Evolutionary conservation across 1,139 yeast species (phyloP).

Genomic region (Yamadazyma dushanensis): DNA sequence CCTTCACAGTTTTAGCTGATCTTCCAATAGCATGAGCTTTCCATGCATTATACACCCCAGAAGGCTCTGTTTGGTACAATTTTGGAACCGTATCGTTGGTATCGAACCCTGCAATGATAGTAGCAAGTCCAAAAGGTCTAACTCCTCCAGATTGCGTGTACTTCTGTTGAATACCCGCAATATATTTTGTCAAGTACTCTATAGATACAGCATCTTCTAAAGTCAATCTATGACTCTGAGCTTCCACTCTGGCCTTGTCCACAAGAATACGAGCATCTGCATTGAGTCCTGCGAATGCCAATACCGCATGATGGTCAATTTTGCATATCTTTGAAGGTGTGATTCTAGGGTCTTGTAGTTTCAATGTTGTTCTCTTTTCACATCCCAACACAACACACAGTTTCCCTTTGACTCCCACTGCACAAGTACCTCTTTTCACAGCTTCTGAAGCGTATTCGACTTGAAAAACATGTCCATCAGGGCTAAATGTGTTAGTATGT

Average conservation of each 20-base stretch:
- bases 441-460: conserved; percentile 98
- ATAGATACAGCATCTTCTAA: conserved; percentile 92
- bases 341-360: conserved; percentile 93
- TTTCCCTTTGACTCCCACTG: conserved; percentile 93
- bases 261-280: conserved; percentile 96
- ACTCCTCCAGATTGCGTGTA: conserved; percentile 99
- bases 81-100: conserved; percentile 78
- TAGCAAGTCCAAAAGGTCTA: conserved; percentile 92
- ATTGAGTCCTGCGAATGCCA: conserved; percentile 96
- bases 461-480: conserved; percentile 99
- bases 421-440: conserved; percentile 96
- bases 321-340: conserved; percentile 94
- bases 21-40: conserved; percentile 98
- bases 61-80: conserved; percentile 93
- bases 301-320: conserved; percentile 84
- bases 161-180: conserved; percentile 95
- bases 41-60: conserved; percentile 99
- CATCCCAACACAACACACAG: conserved; percentile 91
- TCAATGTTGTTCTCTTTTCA: conserved; percentile 92
- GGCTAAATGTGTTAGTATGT: conserved; percentile 45
- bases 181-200: conserved; percentile 89
- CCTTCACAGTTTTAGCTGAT: conserved; percentile 92
- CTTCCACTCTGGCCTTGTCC: conserved; percentile 95
- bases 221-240: conserved; percentile 92
- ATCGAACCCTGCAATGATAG: conserved; percentile 94